phyloP scores from a whole-genome alignment of 2,329 filamentous ascomycete genomes.

The Leptodontidium sp. region DNA sequence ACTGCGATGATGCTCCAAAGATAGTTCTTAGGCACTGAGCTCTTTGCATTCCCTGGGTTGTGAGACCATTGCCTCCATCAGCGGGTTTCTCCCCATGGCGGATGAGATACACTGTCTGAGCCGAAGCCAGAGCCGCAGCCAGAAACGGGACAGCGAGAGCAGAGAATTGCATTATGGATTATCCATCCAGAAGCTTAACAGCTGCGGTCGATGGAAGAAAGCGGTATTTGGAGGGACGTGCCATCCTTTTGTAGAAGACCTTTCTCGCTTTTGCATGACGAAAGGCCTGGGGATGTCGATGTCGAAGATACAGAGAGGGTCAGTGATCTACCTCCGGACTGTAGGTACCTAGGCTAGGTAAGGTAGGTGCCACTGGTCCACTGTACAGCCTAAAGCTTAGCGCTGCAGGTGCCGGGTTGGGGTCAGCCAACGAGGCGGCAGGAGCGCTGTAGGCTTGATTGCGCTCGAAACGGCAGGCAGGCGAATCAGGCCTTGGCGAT shows the following conservation, averaged over 20 bases:
- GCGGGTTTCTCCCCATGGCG: constrained; percentile 70
- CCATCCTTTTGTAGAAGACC: background rate
- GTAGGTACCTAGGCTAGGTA: too few species aligned
- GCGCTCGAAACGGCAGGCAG: background rate
- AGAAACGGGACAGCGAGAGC: constrained; percentile 17
- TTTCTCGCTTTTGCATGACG: background rate
- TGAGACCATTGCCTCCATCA: constrained; percentile 58
- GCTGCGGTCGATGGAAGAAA: background rate
- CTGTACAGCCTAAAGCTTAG: background rate
- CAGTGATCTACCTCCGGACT: background rate
- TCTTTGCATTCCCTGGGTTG: constrained; percentile 58
- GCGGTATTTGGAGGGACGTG: background rate
- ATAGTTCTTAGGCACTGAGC: constrained; percentile 66
- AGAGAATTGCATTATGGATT: constrained; percentile 22
- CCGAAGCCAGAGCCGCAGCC: constrained; percentile 19
- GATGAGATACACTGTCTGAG: constrained; percentile 65
- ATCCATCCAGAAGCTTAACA: too few species aligned
- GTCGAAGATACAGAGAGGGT: background rate
- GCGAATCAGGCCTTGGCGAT: constrained; percentile 17
- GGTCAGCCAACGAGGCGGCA: background rate
- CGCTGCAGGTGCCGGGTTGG: background rate
- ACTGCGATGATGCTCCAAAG: constrained; percentile 60
- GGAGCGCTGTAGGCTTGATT: background rate
- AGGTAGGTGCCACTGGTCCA: too few species aligned
- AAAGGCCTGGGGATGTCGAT: background rate